These are phyloP conservation scores for Trypanosoma brucei DNA, from an alignment of 208 protist genomes.

Conservation along the genomic window DNA sequence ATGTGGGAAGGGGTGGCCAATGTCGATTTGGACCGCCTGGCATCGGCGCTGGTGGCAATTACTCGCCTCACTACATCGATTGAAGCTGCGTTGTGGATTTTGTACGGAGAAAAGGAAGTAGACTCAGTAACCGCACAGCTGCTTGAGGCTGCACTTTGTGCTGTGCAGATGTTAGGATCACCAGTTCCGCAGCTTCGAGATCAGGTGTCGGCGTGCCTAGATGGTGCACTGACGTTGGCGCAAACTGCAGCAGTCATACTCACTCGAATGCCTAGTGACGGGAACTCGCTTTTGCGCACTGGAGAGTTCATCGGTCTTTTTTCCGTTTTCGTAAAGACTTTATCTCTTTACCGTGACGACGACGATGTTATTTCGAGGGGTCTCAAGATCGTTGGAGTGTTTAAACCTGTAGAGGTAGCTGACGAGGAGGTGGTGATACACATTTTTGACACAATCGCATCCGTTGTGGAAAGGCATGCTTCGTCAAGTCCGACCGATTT, in stretches of 20 bases:
- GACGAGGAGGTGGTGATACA: conserved; percentile 6
- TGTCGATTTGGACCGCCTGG: conserved; percentile 36
- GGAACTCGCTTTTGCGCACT: conserved; percentile 14
- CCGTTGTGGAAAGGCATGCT: conserved; percentile 14
- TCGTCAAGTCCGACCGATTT: conserved; percentile 1
- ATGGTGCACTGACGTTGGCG: neutral
- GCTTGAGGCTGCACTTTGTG: conserved; percentile 24
- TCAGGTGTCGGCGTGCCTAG: neutral
- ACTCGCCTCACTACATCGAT: conserved; percentile 32
- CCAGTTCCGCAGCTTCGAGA: conserved; percentile 2
- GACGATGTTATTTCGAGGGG: conserved; percentile 17
- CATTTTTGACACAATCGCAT: conserved; percentile 24
- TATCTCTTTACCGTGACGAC: conserved; percentile 11
- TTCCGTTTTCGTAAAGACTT: conserved; percentile 11
- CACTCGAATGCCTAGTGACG: neutral
- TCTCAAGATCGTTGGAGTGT: conserved; percentile 12
- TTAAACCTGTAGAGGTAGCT: conserved; percentile 9
- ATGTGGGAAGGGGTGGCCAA: conserved; percentile 39
- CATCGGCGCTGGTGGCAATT: conserved; percentile 44
- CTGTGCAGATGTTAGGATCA: conserved; percentile 17
- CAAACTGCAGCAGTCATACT: conserved; percentile 1
- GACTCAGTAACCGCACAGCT: conserved; percentile 29
- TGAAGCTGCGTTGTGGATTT: conserved; percentile 54
- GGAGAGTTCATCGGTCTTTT: no score
- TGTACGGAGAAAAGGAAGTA: conserved; percentile 27